Base-by-base conservation (phyloP, 208 protist genomes). In the Wallacemonas sp. region DNA sequence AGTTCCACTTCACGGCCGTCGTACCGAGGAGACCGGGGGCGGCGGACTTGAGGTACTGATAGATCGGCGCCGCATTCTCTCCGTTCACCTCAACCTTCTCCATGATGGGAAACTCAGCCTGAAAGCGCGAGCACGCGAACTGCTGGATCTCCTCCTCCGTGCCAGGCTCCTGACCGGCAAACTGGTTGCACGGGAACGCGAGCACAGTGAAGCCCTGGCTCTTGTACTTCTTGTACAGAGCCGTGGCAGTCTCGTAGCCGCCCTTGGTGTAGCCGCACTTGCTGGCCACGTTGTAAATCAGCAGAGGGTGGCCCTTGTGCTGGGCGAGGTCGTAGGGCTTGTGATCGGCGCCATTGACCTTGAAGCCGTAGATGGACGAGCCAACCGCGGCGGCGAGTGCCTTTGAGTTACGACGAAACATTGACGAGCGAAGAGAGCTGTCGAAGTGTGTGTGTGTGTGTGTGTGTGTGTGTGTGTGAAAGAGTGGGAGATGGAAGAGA, bases 171-270 rank as follows among this genome's bases (percentile, higher is more conserved):
- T 92, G 86, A 5, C 65, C 48, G 25, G 57, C 86, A 52, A 96
- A 97, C 77, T 97, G 93, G 68, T 97, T 97, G 78, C 94, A 98
- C 25, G 94, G 94, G 59, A 98, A 98, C 14, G 89, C 94, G 1
- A 98, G 71, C 10, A 98, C 88, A 14, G 84, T 87, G 70, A 98
- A 97, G 44, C 89, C 89, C 57, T 61, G 74, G 28, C 77, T 62
- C 62, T 92, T 87, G 83, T 94, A 97, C 76, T 89, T 90, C 57
- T 89, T 83, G 79, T 96, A 94, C 22, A 98, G 89, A 61, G 42
- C 39, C 49, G 77, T 82, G 26, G 86, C 81, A 48, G 82, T 83
- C 61, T 92, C 77, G 70, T 97, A 97, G 26, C 87, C 86, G 28
- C 76, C 68, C 57, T 95, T 79, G 18, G 94, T 90, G 74, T 89